phyloP scores from a whole-genome alignment of 768 basidiomycete genomes.

The Psilocybe azurescens region DNA sequence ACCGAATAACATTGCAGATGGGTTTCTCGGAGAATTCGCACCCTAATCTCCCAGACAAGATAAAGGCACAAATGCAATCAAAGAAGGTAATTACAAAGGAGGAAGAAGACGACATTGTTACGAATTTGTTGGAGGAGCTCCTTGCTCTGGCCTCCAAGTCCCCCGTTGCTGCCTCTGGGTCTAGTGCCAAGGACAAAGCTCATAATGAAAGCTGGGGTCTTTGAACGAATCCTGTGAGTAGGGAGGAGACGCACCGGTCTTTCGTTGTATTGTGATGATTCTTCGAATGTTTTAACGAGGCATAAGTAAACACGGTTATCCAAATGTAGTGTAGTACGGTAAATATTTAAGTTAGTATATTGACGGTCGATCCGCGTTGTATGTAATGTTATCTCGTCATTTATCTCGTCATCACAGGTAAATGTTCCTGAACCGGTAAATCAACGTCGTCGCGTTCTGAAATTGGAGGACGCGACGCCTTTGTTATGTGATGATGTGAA shows the following conservation, averaged over 20 bases:
- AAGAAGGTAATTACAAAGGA: conserved; percentile 52
- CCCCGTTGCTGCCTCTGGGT: conserved; percentile 40
- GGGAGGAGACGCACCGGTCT: not conserved
- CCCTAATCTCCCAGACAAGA: conserved; percentile 54
- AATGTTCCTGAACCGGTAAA: not conserved
- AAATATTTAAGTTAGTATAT: not conserved
- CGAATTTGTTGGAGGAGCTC: conserved; percentile 63
- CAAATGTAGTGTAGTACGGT: conserved; percentile 1
- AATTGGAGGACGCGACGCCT: conserved; percentile 1
- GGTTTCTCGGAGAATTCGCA: conserved; percentile 69
- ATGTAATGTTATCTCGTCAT: not conserved
- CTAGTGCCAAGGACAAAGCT: conserved; percentile 41
- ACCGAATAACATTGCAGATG: conserved; percentile 52
- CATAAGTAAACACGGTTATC: not conserved
- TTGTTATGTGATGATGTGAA: conserved; percentile 4
- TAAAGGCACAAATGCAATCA: conserved; percentile 54
- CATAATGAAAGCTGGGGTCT: conserved; percentile 24
- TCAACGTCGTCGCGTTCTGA: not conserved
- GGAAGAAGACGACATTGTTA: conserved; percentile 69
- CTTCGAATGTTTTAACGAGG: conserved; percentile 4
- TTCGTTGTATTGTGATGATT: conserved; percentile 3
- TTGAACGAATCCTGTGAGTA: not conserved
- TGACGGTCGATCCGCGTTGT: no score
- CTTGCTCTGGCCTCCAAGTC: conserved; percentile 47
- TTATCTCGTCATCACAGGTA: not conserved